A percentile compares a stretch with the other conserved stretches of the same genome.
Conservation (phyloP, 1,284 basidiomycete genomes). For the Cutaneotrichosporon curvatum region DNA sequence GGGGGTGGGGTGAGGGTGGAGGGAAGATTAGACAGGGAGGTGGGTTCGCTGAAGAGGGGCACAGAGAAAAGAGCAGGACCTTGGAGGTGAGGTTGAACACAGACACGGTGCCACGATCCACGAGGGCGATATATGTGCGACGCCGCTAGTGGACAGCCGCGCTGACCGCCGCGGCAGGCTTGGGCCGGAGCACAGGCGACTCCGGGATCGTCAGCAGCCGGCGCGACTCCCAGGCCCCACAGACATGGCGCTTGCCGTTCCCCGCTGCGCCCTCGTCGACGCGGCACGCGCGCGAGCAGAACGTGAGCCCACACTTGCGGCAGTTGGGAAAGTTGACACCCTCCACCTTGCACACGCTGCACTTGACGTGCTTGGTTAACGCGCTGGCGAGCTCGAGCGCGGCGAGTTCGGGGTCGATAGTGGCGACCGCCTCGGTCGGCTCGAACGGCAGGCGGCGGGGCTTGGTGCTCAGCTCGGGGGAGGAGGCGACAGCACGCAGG, state of each 20-base stretch:
- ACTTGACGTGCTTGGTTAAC: conserved; percentile 37
- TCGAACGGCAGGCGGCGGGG: conserved; percentile 23
- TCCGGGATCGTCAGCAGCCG: neutral
- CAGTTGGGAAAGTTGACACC: conserved; percentile 44
- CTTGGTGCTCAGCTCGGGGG: conserved; percentile 10
- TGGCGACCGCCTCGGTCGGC: conserved; percentile 21
- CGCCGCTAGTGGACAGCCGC: too few species aligned
- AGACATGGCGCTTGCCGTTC: conserved; percentile 38
- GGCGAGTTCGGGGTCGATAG: conserved; percentile 36
- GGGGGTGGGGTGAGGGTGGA: too few species aligned
- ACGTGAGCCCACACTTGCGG: conserved; percentile 37
- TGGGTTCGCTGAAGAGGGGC: too few species aligned
- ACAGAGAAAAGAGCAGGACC: too few species aligned
- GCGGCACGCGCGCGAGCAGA: conserved; percentile 39
- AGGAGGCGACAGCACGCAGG: conserved; percentile 27
- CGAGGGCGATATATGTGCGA: too few species aligned
- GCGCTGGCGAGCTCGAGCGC: conserved; percentile 33
- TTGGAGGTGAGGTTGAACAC: too few species aligned
- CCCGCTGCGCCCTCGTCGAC: conserved; percentile 33
- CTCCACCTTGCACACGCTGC: conserved; percentile 31
- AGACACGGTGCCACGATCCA: too few species aligned
- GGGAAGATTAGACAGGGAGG: too few species aligned
- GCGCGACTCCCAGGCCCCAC: conserved; percentile 30
- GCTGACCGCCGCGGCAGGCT: too few species aligned
- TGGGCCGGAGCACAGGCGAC: too few species aligned